Evolutionary conservation across 2,329 filamentous ascomycete genomes (phyloP).

Genomic region (Trichoderma simmonsii): DNA sequence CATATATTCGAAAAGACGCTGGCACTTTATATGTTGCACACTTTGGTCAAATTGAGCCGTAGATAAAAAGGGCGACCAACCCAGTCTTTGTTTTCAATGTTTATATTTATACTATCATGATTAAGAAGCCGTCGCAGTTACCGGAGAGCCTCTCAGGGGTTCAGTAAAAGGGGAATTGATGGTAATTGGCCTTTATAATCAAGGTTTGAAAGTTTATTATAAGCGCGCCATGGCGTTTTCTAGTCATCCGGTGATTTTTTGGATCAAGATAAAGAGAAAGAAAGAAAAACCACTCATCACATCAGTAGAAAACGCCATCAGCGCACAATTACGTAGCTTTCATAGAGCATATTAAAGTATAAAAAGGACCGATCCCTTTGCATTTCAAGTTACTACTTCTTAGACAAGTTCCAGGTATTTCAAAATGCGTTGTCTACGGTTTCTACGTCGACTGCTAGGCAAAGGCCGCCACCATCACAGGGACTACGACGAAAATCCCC

Average conservation of each 20-base stretch:
- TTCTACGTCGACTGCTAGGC: neutral
- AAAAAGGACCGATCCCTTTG: neutral
- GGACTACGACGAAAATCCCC: neutral
- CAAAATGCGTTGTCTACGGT: neutral
- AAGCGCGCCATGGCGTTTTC: neutral
- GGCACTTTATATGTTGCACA: neutral
- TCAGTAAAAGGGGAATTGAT: neutral
- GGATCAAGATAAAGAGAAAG: neutral
- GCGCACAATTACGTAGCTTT: neutral
- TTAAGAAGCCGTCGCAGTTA: no score
- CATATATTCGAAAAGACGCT: neutral
- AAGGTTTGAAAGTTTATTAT: neutral
- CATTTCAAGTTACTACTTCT: neutral
- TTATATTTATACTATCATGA: no score
- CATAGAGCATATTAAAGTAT: neutral
- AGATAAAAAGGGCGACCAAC: no score
- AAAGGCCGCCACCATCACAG: neutral
- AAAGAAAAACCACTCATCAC: neutral
- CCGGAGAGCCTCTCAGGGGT: no score
- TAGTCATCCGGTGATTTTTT: neutral
- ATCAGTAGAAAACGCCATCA: neutral
- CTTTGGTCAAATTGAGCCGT: neutral
- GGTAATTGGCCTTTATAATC: neutral
- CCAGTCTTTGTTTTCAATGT: no score
- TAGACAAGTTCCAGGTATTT: neutral